Conservation (phyloP, 2,329 filamentous ascomycete genomes). For the Colletotrichum aenigma region DNA sequence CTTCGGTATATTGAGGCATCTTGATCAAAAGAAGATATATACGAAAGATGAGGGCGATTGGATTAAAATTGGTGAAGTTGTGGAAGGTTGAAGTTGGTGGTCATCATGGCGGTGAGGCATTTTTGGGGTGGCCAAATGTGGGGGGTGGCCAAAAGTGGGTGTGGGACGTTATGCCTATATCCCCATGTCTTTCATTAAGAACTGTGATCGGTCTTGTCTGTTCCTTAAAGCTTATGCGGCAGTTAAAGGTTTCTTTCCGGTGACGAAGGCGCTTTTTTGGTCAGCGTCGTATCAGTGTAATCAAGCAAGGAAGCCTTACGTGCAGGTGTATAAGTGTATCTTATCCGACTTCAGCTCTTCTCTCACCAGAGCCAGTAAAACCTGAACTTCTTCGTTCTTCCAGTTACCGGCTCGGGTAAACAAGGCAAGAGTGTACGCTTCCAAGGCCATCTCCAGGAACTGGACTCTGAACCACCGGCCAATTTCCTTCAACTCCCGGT, state of each 20-base stretch:
- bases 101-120: too few relatives aligned
- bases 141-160: too few relatives aligned
- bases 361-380: constrained; percentile 25
- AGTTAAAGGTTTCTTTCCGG: background rate
- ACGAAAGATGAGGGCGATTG: too few relatives aligned
- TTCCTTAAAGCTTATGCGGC: background rate
- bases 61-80: too few relatives aligned
- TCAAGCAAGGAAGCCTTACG: constrained; percentile 6
- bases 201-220: fast-evolving
- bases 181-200: too few relatives aligned
- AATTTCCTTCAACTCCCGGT: constrained; percentile 43
- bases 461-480: constrained; percentile 28
- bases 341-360: constrained; percentile 26
- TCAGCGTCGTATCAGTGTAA: background rate
- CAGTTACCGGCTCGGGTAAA: constrained; percentile 25
- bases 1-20: too few relatives aligned
- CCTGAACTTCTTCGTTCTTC: constrained; percentile 26
- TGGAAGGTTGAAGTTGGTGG: too few relatives aligned
- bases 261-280: background rate
- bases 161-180: too few relatives aligned
- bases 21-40: too few relatives aligned
- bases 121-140: too few relatives aligned
- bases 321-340: constrained; percentile 27
- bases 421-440: constrained; percentile 24
- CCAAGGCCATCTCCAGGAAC: constrained; percentile 23